phyloP scores from a whole-genome alignment of 2,329 filamentous ascomycete species.

The Zymoseptoria crescenta region DNA sequence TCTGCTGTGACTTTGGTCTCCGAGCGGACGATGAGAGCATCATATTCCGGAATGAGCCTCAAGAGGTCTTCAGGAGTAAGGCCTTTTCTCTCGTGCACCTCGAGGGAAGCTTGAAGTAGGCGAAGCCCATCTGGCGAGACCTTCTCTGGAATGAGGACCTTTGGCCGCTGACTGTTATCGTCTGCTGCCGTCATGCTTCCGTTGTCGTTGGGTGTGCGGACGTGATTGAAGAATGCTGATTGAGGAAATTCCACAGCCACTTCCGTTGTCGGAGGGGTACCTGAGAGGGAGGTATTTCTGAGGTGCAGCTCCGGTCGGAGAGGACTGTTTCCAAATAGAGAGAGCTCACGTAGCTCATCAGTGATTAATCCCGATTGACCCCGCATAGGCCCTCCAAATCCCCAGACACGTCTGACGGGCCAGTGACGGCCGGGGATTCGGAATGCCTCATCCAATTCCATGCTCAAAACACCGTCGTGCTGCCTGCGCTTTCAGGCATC shows the following conservation, averaged over 20 bases:
- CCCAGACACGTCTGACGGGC: neutral
- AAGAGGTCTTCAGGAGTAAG: conserved; percentile 57
- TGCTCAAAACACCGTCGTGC: conserved; percentile 25
- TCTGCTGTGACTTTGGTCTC: conserved; percentile 71
- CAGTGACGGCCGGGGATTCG: too few relatives aligned
- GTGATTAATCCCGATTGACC: neutral
- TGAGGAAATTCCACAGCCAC: neutral
- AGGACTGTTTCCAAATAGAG: neutral
- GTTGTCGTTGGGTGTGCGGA: neutral
- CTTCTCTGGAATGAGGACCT: conserved; percentile 70
- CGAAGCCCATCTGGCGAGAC: conserved; percentile 70
- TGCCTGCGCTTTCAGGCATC: conserved; percentile 37
- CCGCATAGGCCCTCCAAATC: neutral
- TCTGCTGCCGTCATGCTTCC: neutral
- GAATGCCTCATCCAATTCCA: neutral
- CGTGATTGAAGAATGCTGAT: neutral
- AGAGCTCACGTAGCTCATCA: neutral
- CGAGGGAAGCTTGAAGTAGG: conserved; percentile 56
- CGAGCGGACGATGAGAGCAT: conserved; percentile 71
- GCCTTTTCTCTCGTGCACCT: conserved; percentile 60
- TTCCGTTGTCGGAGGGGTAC: neutral
- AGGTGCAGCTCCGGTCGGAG: neutral
- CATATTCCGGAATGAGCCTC: conserved; percentile 60
- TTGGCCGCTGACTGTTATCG: conserved; percentile 28
- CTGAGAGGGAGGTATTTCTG: neutral